These are phyloP conservation scores for Cercospora beticola DNA, from an alignment of 2,329 filamentous ascomycete genomes.

Conservation along the genomic window DNA sequence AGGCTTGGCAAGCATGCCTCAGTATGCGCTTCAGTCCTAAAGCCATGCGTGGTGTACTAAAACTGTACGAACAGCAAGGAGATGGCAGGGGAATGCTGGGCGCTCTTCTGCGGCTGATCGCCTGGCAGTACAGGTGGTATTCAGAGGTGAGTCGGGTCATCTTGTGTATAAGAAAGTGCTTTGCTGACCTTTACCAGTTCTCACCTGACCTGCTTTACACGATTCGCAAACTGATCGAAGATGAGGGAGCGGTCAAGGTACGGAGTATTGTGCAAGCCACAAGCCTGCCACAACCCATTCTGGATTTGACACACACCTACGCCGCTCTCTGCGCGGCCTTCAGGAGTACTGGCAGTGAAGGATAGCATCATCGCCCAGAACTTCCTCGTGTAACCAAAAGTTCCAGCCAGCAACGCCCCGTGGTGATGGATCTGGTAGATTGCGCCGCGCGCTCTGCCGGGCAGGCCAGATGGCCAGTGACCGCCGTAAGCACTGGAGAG, in stretches of 20 bases:
- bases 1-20: conserved; percentile 88
- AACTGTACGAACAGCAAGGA: conserved; percentile 72
- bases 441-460: background rate
- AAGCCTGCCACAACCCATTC: conserved; percentile 84
- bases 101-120: conserved; percentile 85
- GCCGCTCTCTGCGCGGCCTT: conserved; percentile 92
- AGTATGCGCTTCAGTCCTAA: conserved; percentile 89
- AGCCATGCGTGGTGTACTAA: conserved; percentile 80
- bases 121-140: conserved; percentile 99
- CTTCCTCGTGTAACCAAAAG: background rate
- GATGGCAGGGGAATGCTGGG: conserved; percentile 79
- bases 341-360: conserved; percentile 88
- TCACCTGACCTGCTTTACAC: conserved; percentile 85
- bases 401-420: background rate
- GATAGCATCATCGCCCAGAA: conserved; percentile 34
- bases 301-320: conserved; percentile 95
- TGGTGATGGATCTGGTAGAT: background rate
- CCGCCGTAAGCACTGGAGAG: background rate
- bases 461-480: background rate
- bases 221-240: conserved; percentile 90
- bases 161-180: background rate
- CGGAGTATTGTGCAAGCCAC: conserved; percentile 96
- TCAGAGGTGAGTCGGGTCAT: conserved; percentile 66
- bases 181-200: conserved; percentile 57
- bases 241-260: conserved; percentile 95